Conservation (phyloP, 2,329 filamentous ascomycete species). For the Claviceps sp. region DNA sequence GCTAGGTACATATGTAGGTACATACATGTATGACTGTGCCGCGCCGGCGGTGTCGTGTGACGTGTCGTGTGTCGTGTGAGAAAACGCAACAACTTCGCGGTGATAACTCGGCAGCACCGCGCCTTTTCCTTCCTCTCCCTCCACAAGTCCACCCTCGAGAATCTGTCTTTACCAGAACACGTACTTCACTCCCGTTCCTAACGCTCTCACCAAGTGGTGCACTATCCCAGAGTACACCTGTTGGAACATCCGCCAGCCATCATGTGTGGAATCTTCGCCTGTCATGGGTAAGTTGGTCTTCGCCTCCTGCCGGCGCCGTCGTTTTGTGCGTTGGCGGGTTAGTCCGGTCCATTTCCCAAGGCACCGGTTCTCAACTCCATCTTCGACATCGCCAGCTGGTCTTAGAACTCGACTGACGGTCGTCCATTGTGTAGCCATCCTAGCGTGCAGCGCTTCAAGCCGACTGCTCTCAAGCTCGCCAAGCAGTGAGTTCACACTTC, state of each 20-base stretch:
- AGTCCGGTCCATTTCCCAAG: constrained; percentile 6
- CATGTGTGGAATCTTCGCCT: constrained; percentile 97
- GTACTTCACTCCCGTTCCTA: no score
- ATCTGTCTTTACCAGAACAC: no score
- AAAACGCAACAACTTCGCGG: no score
- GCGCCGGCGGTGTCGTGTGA: no score
- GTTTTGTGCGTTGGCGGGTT: constrained; percentile 15
- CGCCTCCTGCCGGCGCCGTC: neutral
- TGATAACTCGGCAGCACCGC: no score
- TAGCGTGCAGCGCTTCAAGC: constrained; percentile 93
- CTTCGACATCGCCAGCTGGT: constrained; percentile 7
- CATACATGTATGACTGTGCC: no score
- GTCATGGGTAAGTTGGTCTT: constrained; percentile 57
- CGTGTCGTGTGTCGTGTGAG: no score
- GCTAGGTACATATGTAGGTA: no score
- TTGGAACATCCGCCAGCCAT: constrained; percentile 25
- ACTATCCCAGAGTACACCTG: no score
- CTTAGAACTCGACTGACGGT: constrained; percentile 4
- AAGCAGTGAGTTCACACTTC: constrained; percentile 59
- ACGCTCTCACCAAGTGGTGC: no score
- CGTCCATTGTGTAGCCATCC: constrained; percentile 48
- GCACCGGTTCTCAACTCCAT: constrained; percentile 16
- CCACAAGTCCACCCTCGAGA: no score
- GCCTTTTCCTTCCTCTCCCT: no score
- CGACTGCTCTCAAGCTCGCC: constrained; percentile 79